Evolutionary conservation across 495 filamentous ascomycete genomes (phyloP), one percentile per base, ranked within the genome.

Genomic region (Xylaria curta): DNA sequence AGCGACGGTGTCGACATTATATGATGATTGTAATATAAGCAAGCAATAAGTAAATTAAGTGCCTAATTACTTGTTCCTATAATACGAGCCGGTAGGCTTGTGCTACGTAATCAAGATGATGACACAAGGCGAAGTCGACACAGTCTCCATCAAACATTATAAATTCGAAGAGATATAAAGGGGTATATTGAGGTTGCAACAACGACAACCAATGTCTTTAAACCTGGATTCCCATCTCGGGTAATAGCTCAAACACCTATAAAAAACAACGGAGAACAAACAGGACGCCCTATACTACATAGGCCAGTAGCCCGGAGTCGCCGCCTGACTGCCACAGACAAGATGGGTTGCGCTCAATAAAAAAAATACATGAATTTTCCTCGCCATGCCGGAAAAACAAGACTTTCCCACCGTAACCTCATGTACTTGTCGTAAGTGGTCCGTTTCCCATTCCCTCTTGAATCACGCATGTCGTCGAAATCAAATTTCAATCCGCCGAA

Each of bases 401-500:
- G 26, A 61, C 65, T 66, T 28, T 60, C 36, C 24, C 47, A 47
- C 42, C 58, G 21, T 61, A n/a, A 42, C 40, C 66, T 63, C 38
- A 51, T 69, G 33, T 62, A 42, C 36, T 56, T 47, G 26, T 65
- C 51, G 26, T 46, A 28, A 64, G 19, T 38, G 40, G 36, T 54
- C 59, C 36, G 24, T 65, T 70, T 64, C 31, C 17, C 19, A 42
- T 59, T 19, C 42, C 46, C 13, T 13, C 36, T 44, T 59, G 19
- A 60, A 60, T 19, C 63, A 42, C 53, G 67, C 49, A 21, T 63
- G 56, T 26, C 5, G 36, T 60, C 56, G 26, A 47, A 51, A 38
- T 49, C 19, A 10, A 31, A 71, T 26, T 10, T 78, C 54, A 83
- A 74, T 92, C 91, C 28, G 91, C 92, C 3, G 89, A 89, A 78